phyloP scores from a whole-genome alignment of 2,329 filamentous ascomycete genomes.

The Ceratocystis huliohia region DNA sequence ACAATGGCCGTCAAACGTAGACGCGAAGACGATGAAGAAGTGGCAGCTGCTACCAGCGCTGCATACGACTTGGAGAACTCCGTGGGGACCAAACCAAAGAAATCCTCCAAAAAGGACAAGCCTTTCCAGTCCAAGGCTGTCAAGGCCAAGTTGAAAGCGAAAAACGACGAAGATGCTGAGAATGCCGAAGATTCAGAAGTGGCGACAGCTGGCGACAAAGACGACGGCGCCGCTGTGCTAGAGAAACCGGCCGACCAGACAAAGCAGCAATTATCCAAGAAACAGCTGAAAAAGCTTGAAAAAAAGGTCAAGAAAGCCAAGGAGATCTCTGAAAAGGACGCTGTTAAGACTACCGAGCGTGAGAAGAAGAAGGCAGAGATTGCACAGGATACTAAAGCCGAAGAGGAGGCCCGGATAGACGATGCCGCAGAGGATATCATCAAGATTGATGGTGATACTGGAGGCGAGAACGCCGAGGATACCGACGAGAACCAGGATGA shows the following conservation, averaged over 20 bases:
- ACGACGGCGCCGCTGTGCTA: conserved; percentile 21
- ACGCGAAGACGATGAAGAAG: conserved; percentile 23
- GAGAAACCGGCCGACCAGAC: conserved; percentile 4
- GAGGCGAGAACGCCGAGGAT: conserved; percentile 24
- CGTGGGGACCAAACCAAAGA: conserved; percentile 25
- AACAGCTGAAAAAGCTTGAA: conserved; percentile 27
- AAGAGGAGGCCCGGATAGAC: conserved; percentile 14
- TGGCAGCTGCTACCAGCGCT: conserved; percentile 22
- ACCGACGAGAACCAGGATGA: conserved; percentile 26
- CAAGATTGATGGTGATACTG: conserved; percentile 23
- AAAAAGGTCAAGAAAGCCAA: conserved; percentile 26
- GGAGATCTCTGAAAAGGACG: conserved; percentile 28
- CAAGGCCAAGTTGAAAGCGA: conserved; percentile 19
- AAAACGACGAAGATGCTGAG: not conserved
- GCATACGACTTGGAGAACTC: conserved; percentile 23
- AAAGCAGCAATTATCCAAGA: conserved; percentile 23
- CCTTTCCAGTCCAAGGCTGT: conserved; percentile 21
- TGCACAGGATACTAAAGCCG: conserved; percentile 20
- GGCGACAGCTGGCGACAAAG: conserved; percentile 21
- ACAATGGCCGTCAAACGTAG: conserved; percentile 19
- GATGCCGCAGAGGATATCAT: conserved; percentile 23
- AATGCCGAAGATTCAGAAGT: conserved; percentile 11
- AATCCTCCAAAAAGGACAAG: conserved; percentile 24
- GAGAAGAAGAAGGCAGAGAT: conserved; percentile 23
- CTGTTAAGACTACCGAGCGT: conserved; percentile 22